Percentiles rank a stretch among this genome's conserved stretches.
Evolutionary conservation across 2,329 filamentous ascomycete species (phyloP).

Genomic region (Zasmidium cellare): DNA sequence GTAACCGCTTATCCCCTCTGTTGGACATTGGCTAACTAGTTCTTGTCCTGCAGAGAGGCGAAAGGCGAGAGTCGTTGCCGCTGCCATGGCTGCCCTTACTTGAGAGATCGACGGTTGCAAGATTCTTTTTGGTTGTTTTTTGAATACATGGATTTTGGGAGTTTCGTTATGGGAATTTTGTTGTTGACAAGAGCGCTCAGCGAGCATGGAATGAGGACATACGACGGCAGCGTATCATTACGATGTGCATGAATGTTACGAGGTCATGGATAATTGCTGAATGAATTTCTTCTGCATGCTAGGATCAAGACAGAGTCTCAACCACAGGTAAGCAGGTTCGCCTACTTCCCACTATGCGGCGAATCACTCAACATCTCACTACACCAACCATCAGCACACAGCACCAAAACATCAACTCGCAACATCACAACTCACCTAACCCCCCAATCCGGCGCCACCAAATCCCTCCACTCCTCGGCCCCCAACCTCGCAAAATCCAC

Average conservation of each 20-base stretch:
- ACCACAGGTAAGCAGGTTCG: background rate
- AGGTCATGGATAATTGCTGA: background rate
- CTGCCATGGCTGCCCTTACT: conserved; percentile 45
- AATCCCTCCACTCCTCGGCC: conserved; percentile 6
- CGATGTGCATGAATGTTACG: conserved; percentile 1
- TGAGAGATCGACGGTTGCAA: too few relatives aligned
- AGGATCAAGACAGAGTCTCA: background rate
- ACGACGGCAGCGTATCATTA: conserved; percentile 4
- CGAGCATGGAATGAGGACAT: background rate
- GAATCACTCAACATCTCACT: background rate
- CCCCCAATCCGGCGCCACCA: conserved; percentile 4
- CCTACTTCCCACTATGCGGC: background rate
- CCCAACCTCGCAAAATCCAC: conserved; percentile 6
- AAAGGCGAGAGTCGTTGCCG: conserved; percentile 46
- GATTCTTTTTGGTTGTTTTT: too few relatives aligned
- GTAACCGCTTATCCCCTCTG: background rate
- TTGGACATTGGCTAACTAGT: conserved; percentile 15
- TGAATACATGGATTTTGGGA: background rate
- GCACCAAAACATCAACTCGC: background rate
- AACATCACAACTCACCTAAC: background rate
- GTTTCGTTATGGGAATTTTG: background rate
- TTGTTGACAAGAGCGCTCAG: background rate
- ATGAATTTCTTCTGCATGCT: background rate
- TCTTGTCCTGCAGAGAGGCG: conserved; percentile 38
- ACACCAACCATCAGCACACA: background rate